These are phyloP conservation scores for Hypoxylon sp. DNA, from an alignment of 2,329 filamentous ascomycete species.

Conservation along the genomic window DNA sequence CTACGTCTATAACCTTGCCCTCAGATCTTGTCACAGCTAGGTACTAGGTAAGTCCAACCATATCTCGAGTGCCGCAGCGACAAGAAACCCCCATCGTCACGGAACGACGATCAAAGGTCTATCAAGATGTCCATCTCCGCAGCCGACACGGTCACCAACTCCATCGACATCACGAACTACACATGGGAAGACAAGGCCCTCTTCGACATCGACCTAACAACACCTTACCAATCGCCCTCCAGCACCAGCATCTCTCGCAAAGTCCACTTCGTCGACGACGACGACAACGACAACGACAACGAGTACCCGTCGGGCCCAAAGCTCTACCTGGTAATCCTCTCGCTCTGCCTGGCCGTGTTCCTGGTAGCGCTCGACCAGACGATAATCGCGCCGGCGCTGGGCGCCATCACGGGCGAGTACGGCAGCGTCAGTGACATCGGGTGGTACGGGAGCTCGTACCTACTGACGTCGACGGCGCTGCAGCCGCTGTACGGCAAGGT, in stretches of 20 bases:
- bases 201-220: slow-evolving; percentile 19
- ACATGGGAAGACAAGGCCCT: slow-evolving; percentile 26
- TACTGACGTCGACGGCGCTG: slow-evolving; percentile 37
- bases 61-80: too few relatives aligned
- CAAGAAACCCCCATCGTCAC: too few relatives aligned
- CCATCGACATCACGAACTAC: slow-evolving; percentile 12
- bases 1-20: not conserved
- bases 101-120: too few relatives aligned
- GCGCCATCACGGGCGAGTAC: slow-evolving; percentile 44
- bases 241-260: too few relatives aligned
- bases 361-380: slow-evolving; percentile 39
- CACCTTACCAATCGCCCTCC: slow-evolving; percentile 1
- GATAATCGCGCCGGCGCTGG: slow-evolving; percentile 38
- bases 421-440: slow-evolving; percentile 42
- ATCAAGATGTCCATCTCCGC: slow-evolving; percentile 14
- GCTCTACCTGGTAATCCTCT: slow-evolving; percentile 33
- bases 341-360: slow-evolving; percentile 34
- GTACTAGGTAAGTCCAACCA: not conserved
- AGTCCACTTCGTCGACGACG: slow-evolving; percentile 8
- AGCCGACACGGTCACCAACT: slow-evolving; percentile 9
- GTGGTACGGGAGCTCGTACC: slow-evolving; percentile 44
- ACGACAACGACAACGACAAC: slow-evolving; percentile 16
- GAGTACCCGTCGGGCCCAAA: slow-evolving; percentile 34
- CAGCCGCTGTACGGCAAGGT: slow-evolving; percentile 44
- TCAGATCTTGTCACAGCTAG: not conserved